Evolutionary conservation across 345 rosid genomes (phyloP).

Genomic region (Cardamine resedifolia): DNA sequence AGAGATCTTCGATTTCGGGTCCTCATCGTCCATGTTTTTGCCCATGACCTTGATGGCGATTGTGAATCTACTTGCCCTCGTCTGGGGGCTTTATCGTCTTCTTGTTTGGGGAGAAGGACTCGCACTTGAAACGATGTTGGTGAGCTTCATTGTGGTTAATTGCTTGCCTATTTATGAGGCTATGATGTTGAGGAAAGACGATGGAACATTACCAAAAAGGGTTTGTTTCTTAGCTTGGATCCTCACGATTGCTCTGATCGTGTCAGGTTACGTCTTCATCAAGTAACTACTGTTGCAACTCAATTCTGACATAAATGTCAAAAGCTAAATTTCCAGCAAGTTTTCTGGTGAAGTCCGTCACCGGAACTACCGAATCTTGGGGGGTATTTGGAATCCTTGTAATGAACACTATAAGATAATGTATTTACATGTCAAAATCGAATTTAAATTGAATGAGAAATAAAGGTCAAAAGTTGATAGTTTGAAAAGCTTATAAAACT

Average conservation of each 20-base stretch:
- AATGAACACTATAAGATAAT: no score
- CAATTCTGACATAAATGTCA: no score
- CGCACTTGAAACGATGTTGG: conserved; percentile 42
- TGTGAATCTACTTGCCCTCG: conserved; percentile 48
- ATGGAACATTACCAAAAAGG: conserved; percentile 48
- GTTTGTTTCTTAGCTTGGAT: conserved; percentile 33
- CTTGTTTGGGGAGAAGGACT: conserved; percentile 33
- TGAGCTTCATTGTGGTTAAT: conserved; percentile 49
- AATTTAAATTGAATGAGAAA: no score
- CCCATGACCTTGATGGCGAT: conserved; percentile 45
- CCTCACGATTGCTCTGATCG: conserved; percentile 36
- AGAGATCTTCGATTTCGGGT: conserved; percentile 65
- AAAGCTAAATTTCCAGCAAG: no score
- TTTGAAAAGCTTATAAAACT: no score
- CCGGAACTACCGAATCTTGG: no score
- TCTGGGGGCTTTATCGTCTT: conserved; percentile 32
- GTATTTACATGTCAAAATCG: no score
- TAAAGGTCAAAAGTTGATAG: no score
- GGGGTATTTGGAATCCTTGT: no score
- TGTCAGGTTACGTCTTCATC: conserved; percentile 30
- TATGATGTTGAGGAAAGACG: conserved; percentile 52
- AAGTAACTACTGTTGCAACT: conserved; percentile 18
- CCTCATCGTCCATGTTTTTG: conserved; percentile 54
- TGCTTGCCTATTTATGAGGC: conserved; percentile 60
- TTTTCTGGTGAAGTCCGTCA: no score